Percentiles rank a stretch among this genome's conserved stretches.
These are phyloP conservation scores for Fusarium avenaceum DNA, from an alignment of 2,329 filamentous ascomycete genomes.

Conservation along the genomic window DNA sequence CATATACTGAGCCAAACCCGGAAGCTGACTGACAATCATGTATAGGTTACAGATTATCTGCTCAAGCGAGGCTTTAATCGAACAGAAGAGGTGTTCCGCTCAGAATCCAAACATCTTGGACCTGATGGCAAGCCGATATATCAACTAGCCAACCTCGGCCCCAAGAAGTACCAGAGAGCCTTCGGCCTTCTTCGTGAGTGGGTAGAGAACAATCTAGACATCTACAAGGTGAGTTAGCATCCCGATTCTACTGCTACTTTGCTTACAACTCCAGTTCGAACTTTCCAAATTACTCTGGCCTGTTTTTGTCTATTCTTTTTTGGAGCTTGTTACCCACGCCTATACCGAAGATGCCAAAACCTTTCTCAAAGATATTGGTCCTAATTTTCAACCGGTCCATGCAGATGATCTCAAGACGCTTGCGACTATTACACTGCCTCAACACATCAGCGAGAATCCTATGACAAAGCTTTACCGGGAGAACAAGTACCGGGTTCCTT, in stretches of 20 bases:
- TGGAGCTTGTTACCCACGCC: slow-evolving; percentile 81
- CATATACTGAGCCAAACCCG: not conserved
- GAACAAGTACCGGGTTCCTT: slow-evolving; percentile 89
- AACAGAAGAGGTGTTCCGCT: slow-evolving; percentile 91
- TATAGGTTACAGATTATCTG: slow-evolving; percentile 88
- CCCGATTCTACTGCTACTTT: slow-evolving; percentile 12
- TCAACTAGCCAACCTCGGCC: slow-evolving; percentile 76
- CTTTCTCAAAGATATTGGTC: slow-evolving; percentile 78
- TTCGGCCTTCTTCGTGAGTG: slow-evolving; percentile 82
- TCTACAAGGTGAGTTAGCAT: slow-evolving; percentile 80
- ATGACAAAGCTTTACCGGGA: slow-evolving; percentile 85
- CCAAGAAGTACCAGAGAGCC: slow-evolving; percentile 81
- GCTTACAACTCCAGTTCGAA: slow-evolving; percentile 74
- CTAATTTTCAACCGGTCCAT: slow-evolving; percentile 81
- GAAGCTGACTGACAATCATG: slow-evolving; percentile 19
- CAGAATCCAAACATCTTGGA: slow-evolving; percentile 88
- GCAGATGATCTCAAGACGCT: slow-evolving; percentile 83
- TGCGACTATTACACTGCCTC: slow-evolving; percentile 78
- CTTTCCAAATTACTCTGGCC: slow-evolving; percentile 91
- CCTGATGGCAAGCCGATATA: slow-evolving; percentile 83
- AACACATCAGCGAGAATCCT: slow-evolving; percentile 82
- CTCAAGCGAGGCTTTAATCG: slow-evolving; percentile 94
- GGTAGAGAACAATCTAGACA: slow-evolving; percentile 91
- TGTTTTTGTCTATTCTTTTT: slow-evolving; percentile 91
- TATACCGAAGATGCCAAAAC: slow-evolving; percentile 79